Evolutionary conservation across 208 protist species (phyloP).

Genomic region (Wallacemonas sp.): DNA sequence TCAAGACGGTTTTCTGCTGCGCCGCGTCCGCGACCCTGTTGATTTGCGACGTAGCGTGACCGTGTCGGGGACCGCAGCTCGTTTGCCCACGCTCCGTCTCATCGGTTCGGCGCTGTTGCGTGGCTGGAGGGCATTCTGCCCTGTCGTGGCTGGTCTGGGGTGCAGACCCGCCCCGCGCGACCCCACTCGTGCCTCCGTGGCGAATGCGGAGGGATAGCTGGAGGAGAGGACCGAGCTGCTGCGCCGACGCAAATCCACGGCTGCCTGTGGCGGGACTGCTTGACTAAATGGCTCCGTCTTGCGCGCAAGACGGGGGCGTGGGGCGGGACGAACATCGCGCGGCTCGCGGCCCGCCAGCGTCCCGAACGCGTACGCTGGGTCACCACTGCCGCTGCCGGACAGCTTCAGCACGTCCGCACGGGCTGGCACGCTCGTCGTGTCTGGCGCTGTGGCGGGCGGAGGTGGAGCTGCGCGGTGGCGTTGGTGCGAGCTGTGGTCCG

Average conservation of each 20-base stretch:
- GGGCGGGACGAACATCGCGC: neutral
- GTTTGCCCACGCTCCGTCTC: neutral
- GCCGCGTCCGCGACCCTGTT: neutral
- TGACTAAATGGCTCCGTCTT: neutral
- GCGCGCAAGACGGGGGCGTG: neutral
- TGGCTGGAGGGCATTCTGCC: too few relatives aligned
- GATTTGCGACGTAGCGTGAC: neutral
- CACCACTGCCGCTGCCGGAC: constrained; percentile 13
- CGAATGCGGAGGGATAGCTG: neutral
- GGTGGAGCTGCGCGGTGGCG: too few relatives aligned
- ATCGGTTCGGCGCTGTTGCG: neutral
- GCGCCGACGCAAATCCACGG: neutral
- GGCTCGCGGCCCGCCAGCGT: neutral
- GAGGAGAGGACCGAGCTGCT: neutral
- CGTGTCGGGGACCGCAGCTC: neutral
- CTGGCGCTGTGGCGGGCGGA: too few relatives aligned
- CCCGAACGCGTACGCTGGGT: neutral
- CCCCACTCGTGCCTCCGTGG: too few relatives aligned
- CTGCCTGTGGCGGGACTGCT: neutral
- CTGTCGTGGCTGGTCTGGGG: too few relatives aligned
- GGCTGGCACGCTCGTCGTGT: too few relatives aligned
- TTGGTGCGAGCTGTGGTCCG: too few relatives aligned
- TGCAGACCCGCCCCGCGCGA: too few relatives aligned
- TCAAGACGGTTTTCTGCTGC: too few relatives aligned
- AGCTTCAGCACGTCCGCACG: constrained; percentile 17